phyloP scores from a whole-genome alignment of 2,329 filamentous ascomycete genomes.

The Fonsecaea monophora region DNA sequence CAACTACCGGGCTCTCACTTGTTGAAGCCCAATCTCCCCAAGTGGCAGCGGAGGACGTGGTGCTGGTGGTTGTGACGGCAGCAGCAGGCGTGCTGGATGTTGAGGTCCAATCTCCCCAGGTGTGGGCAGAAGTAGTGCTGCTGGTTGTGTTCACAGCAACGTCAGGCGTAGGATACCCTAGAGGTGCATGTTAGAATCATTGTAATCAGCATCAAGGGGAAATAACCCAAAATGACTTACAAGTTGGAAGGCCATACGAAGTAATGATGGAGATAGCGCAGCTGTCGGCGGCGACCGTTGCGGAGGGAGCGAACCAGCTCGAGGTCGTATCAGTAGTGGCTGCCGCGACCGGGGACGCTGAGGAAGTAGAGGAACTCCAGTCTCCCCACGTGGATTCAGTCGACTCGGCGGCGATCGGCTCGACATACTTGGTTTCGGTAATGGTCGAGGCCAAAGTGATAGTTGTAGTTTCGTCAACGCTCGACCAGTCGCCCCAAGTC shows the following conservation, averaged over 20 bases:
- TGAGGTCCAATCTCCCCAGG: constrained; percentile 30
- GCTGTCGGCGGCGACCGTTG: constrained; percentile 17
- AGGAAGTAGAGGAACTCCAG: constrained; percentile 31
- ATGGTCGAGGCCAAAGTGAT: constrained; percentile 68
- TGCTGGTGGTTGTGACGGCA: constrained; percentile 40
- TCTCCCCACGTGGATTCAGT: constrained; percentile 47
- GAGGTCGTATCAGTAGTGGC: constrained; percentile 11
- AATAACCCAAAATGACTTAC: constrained; percentile 28
- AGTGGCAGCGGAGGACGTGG: constrained; percentile 34
- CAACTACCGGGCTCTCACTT: neutral
- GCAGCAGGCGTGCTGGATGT: constrained; percentile 40
- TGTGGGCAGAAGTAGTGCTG: constrained; percentile 34
- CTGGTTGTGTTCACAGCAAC: constrained; percentile 9
- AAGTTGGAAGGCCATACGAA: constrained; percentile 38
- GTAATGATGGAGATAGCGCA: constrained; percentile 35
- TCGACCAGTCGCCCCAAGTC: constrained; percentile 40
- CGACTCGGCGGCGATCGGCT: constrained; percentile 70
- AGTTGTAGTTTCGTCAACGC: constrained; percentile 61
- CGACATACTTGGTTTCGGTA: constrained; percentile 71
- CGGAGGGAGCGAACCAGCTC: neutral
- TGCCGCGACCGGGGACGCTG: constrained; percentile 21
- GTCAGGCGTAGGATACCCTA: constrained; percentile 36
- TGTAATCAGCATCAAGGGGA: neutral
- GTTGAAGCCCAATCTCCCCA: constrained; percentile 29
- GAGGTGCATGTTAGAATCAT: constrained; percentile 5